Conservation (phyloP, 805 yeast species). For the Suhomyces vadensis region DNA sequence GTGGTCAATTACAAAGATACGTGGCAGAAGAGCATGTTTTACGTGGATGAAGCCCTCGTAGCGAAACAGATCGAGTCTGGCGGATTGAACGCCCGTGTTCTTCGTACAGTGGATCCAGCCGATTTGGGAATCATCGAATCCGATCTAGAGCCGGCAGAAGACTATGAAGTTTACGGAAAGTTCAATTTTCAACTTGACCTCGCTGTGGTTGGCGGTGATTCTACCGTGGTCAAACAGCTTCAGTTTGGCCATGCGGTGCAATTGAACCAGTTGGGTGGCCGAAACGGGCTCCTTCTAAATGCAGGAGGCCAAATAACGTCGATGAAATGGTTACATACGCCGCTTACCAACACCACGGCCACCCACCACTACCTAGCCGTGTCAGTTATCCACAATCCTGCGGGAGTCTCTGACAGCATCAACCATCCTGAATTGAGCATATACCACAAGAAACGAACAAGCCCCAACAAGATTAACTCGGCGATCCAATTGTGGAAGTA, state of each 20-base stretch:
- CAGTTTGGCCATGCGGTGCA: conserved; percentile 9
- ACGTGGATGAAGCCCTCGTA: conserved; percentile 36
- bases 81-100: conserved; percentile 11
- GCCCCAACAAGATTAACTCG: conserved; percentile 23
- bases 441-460: conserved; percentile 20
- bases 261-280: conserved; percentile 11
- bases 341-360: conserved; percentile 12
- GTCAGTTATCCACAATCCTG: conserved; percentile 40
- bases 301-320: conserved; percentile 55
- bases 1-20: conserved; percentile 46
- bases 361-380: conserved; percentile 50
- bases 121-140: conserved; percentile 15
- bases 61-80: conserved; percentile 10
- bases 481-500: conserved; percentile 49
- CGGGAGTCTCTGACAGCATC: conserved; percentile 21
- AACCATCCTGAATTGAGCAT: conserved; percentile 32
- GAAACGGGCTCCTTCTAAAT: conserved; percentile 45
- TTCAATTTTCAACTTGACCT: neutral
- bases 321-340: conserved; percentile 50
- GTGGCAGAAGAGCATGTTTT: conserved; percentile 53
- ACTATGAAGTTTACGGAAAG: neutral
- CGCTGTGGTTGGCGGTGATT: neutral
- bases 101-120: conserved; percentile 4
- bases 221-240: neutral
- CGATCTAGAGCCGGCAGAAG: neutral